These are phyloP conservation scores for Spinellus fusiger DNA, from an alignment of 192 early-diverging fungal genomes.

Conservation along the genomic window DNA sequence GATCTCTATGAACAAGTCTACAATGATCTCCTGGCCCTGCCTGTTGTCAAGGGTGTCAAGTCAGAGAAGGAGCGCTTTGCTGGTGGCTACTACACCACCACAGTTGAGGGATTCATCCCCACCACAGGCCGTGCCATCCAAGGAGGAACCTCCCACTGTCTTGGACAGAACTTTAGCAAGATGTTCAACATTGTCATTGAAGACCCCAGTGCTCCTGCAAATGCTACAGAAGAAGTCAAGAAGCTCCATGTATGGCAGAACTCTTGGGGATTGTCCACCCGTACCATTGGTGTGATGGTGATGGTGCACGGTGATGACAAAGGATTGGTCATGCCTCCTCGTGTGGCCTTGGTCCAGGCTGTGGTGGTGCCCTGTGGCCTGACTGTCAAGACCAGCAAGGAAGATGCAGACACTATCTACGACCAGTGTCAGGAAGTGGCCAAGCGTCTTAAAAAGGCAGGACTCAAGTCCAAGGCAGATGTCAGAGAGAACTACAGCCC, in stretches of 20 bases:
- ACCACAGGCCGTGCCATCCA: slow-evolving; percentile 97
- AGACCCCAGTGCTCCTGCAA: slow-evolving; percentile 61
- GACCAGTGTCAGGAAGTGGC: slow-evolving; percentile 53
- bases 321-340: slow-evolving; percentile 95
- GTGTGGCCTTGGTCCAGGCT: slow-evolving; percentile 83
- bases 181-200: slow-evolving; percentile 96
- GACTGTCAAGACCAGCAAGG: slow-evolving; percentile 78
- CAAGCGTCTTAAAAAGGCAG: slow-evolving; percentile 29
- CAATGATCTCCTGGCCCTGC: slow-evolving; percentile 94
- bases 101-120: slow-evolving; percentile 96
- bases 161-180: slow-evolving; percentile 99
- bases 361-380: slow-evolving; percentile 93
- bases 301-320: slow-evolving; percentile 99
- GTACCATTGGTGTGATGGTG: slow-evolving; percentile 97
- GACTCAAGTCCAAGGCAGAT: slow-evolving; percentile 30
- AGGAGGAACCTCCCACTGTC: slow-evolving; percentile 95
- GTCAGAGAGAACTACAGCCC: slow-evolving; percentile 49
- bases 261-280: slow-evolving; percentile 97
- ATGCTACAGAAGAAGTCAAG: slow-evolving; percentile 51
- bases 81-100: slow-evolving; percentile 95
- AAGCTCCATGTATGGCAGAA: slow-evolving; percentile 94
- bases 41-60: slow-evolving; percentile 94
- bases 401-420: slow-evolving; percentile 58
- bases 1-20: slow-evolving; percentile 95
- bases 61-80: slow-evolving; percentile 99